Evolutionary conservation across 768 basidiomycete species (phyloP).

Genomic region (Leccinum subgranulosum): DNA sequence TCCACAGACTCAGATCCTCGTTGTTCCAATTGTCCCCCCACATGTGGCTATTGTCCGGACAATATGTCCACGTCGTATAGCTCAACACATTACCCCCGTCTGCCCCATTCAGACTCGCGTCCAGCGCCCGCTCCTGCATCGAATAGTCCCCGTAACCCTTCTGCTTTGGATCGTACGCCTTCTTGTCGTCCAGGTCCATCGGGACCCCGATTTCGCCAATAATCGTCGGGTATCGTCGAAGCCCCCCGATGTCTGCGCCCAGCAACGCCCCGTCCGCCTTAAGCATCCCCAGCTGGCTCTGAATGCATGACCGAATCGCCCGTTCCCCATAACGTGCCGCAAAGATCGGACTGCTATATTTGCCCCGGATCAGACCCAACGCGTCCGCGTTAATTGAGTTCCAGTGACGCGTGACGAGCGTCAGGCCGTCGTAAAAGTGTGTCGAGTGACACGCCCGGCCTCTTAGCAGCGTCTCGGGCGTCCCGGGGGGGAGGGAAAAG

Average conservation of each 20-base stretch:
- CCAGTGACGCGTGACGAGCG: conserved; percentile 90
- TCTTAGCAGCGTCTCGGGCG: conserved; percentile 52
- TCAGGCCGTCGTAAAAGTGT: conserved; percentile 96
- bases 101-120: conserved; percentile 74
- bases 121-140: conserved; percentile 78
- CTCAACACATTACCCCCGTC: conserved; percentile 76
- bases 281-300: conserved; percentile 78
- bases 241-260: conserved; percentile 29
- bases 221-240: conserved; percentile 68
- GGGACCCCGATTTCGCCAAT: conserved; percentile 97
- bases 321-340: conserved; percentile 80
- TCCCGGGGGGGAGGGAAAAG: conserved; percentile 71
- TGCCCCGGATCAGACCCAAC: conserved; percentile 84
- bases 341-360: conserved; percentile 62
- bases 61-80: conserved; percentile 90
- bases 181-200: conserved; percentile 88
- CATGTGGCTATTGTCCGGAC: conserved; percentile 73
- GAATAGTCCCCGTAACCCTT: conserved; percentile 70
- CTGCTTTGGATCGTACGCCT: conserved; percentile 59
- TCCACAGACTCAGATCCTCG: conserved; percentile 93
- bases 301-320: conserved; percentile 77
- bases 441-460: conserved; percentile 72
- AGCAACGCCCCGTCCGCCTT: conserved; percentile 69
- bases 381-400: conserved; percentile 96
- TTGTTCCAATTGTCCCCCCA: conserved; percentile 98